Base-by-base conservation (phyloP, 116 monocot species). In the Iris pallida region DNA sequence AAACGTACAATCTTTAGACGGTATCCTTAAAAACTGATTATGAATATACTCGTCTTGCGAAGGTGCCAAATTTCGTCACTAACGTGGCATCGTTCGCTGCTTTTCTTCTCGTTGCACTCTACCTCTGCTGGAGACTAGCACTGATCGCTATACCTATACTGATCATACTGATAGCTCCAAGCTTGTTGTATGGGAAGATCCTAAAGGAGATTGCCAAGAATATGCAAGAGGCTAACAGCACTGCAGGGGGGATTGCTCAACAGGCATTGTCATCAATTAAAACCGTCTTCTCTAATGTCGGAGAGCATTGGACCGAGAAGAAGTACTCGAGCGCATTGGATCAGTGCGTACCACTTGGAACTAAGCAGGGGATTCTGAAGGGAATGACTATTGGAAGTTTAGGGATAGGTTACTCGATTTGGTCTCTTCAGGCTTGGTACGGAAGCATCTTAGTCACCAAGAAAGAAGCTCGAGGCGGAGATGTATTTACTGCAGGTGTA, bases 91-190 rank as follows among this genome's bases (percentile, higher is more conserved):
- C 46, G 63, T 63, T 45, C 63, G 3, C 46, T 16, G 8, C 12
- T n/a, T 63, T 45, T 63, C 63, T 45, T 15, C 44, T 63, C 7
- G 44, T 19, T 16, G 63, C 47, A 46, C 4, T 47, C 6, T 64
- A 64, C n/a, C 63, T 63, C 5, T 64, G 63, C 47, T 64, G 63
- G 63, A 64, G 47, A 46, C 46, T 64, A 64, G 63, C 63, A 18
- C n/a, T 64, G 15, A 16, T 47, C 7, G 47, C 18, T 8, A 16
- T 64, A 18, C 63, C 45, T 4, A 16, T 19, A 7, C 19, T 64
- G 18, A 64, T 16, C 16, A 46, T 64, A 19, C 19, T 64, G 2
- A 64, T 63, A 63, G 44, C 44, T 47, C 63, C 45, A 1, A 16
- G 63, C 16, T 46, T 64, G 7, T 4, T 46, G 18, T 16, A 16